Conservation (phyloP, 352 stramenopile genomes). For the Phytophthora kernoviae region DNA sequence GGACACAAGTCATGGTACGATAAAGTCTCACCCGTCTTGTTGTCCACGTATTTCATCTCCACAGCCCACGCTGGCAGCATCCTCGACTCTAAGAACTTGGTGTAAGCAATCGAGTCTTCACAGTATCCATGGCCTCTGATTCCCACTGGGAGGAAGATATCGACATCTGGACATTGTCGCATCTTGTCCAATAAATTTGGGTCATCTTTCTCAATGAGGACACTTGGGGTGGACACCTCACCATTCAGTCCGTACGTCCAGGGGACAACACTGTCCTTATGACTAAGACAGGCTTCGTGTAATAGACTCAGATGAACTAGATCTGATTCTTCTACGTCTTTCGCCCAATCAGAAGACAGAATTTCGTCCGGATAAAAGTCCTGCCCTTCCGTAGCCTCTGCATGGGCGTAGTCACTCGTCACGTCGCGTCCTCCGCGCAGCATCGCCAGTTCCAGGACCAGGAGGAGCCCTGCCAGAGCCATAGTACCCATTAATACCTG, state of each 20-base stretch:
- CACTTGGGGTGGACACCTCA: slow-evolving; percentile 19
- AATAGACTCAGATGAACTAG: slow-evolving; percentile 58
- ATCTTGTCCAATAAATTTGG: slow-evolving; percentile 54
- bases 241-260: slow-evolving; percentile 40
- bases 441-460: slow-evolving; percentile 8
- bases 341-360: slow-evolving; percentile 38
- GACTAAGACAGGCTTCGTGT: slow-evolving; percentile 50
- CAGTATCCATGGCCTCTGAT: slow-evolving; percentile 68
- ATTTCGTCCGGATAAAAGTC: slow-evolving; percentile 53
- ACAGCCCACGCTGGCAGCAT: slow-evolving; percentile 50
- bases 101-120: slow-evolving; percentile 71
- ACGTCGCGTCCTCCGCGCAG: slow-evolving; percentile 11
- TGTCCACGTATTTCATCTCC: slow-evolving; percentile 48
- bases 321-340: slow-evolving; percentile 36
- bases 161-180: slow-evolving; percentile 56
- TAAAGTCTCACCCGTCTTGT: slow-evolving; percentile 36
- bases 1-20: slow-evolving; percentile 62
- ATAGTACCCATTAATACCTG: slow-evolving; percentile 29
- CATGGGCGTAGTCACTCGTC: slow-evolving; percentile 21
- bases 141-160: slow-evolving; percentile 60
- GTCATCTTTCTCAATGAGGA: slow-evolving; percentile 39
- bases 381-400: slow-evolving; percentile 33
- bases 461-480: slow-evolving; percentile 19
- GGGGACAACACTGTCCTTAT: slow-evolving; percentile 52
- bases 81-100: slow-evolving; percentile 56